Conservation (phyloP, 2,329 filamentous ascomycete genomes). For the Trichoderma koningii region DNA sequence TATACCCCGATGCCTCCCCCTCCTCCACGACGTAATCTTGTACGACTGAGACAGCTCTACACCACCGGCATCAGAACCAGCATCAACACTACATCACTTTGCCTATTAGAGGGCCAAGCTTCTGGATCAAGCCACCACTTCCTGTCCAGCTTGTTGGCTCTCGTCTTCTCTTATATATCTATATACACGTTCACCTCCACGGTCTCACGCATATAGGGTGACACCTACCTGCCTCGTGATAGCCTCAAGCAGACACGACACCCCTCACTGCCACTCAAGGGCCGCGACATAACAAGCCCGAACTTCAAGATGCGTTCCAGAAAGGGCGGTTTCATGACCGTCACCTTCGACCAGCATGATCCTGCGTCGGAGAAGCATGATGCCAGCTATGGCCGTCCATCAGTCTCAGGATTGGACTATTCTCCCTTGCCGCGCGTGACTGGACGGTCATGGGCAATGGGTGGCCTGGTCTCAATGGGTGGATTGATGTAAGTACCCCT, state of each 20-base stretch:
- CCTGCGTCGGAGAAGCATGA: conserved; percentile 43
- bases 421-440: conserved; percentile 47
- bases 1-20: conserved; percentile 17
- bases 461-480: conserved; percentile 48
- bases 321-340: conserved; percentile 34
- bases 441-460: conserved; percentile 43
- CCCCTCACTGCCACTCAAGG: conserved; percentile 4
- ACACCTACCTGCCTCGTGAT: background rate
- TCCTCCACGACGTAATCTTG: background rate
- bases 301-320: conserved; percentile 24
- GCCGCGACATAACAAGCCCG: background rate
- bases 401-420: conserved; percentile 47
- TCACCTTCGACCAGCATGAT: conserved; percentile 48
- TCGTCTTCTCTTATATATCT: background rate
- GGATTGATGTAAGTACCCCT: conserved; percentile 44
- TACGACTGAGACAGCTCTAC: background rate
- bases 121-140: background rate
- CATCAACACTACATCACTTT: conserved; percentile 6
- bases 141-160: background rate
- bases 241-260: background rate
- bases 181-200: background rate
- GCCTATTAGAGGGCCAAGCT: background rate
- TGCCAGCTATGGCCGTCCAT: conserved; percentile 36
- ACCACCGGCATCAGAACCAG: background rate
- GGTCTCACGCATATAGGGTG: background rate